Evolutionary conservation across 2,329 filamentous ascomycete species (phyloP), one percentile per base, ranked within the genome.

Genomic region (Pseudogymnoascus verrucosus): DNA sequence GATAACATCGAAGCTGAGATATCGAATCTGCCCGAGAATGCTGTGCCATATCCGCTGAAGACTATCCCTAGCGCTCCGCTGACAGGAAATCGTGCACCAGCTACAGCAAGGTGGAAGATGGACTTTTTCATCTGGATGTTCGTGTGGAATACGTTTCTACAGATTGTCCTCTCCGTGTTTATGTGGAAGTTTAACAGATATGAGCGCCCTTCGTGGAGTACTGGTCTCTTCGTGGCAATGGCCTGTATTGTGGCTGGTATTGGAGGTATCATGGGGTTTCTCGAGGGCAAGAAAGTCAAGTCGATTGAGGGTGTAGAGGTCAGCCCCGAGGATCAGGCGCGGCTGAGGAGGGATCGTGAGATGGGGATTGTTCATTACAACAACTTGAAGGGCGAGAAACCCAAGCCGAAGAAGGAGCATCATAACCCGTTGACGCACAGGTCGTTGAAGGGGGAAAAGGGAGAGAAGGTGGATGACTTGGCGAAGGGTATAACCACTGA

Each of bases 141-240:
- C 76, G 82, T 91, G 2, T 81, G 79, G 77, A 96, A 96, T 71
- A 95, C 91, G 0, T 82, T 93, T 63, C 81, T 95, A 51, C 92
- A 96, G 74, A 81, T 81, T 40, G 81, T 85, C 16, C 80, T 96
- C 1, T 89, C 86, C 7, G 87, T 83, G 2, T 89, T 91, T 76
- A 96, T 96, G 91, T 96, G 90, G 89, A 86, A 84, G 1, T 79
- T 89, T 75, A 89, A 90, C 71, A 79, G 89, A 21, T 87, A 86
- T 70, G 77, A 88, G 21, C 80, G 91, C n/a, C 90, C 91, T 0
- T 83, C 84, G 21, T 96, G 90, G 90, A 83, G 86, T 10, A 93
- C 90, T 0, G 91, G 90, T 1, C 75, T 92, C 0, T 91, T 95
- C 71, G 88, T 96, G 16, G 89, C 84, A 2, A 72, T 93, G 5